Base-by-base conservation (phyloP, 2,329 filamentous ascomycete genomes). In the Oidium heveae region DNA sequence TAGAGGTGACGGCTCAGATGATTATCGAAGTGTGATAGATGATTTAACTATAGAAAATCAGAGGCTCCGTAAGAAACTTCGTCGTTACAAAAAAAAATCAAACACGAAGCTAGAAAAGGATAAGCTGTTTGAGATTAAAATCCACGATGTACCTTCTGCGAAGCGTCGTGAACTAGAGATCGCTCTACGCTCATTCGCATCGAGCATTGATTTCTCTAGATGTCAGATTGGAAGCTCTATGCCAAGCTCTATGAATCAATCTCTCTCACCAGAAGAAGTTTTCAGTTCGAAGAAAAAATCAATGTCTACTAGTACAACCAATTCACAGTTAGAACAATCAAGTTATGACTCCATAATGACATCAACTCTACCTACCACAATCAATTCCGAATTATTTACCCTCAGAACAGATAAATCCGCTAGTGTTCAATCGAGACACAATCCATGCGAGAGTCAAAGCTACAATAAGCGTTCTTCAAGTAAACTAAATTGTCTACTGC, bases 41-140 rank as follows among this genome's bases (percentile, higher is more conserved):
- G 86, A 94, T 63, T 67, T 94, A 56, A 94, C 86, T 0, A 71
- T 94, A 28, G 82, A 87, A 63, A 93, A 91, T 64, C 84, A 86
- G 64, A 80, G 78, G 53, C 66, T 93, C 57, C 87, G 81, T 67
- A 79, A 82, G 59, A 78, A 80, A 61, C 62, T 93, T 55, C 82
- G 76, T 61, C 80, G 76, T 54, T 84, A 84, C 58, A 82, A 84
- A 64, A 79, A 77, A 58, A 68, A 76, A 28, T 77, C 81, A 1
- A 77, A 79, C 18, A 73, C 80, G 44, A 75, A 81, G 58, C 67
- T 88, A 52, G 75, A 80, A 36, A 77, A 80, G 50, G 84, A 93
- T 33, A 86, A 84, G 63, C 67, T 93, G 0, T 89, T 94, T 60
- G 86, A 93, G 64, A 78, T 94, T 57, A 82, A 84, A 60, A 75